These are phyloP conservation scores for Fusarium illudens DNA, from an alignment of 2,329 filamentous ascomycete species.

Conservation along the genomic window DNA sequence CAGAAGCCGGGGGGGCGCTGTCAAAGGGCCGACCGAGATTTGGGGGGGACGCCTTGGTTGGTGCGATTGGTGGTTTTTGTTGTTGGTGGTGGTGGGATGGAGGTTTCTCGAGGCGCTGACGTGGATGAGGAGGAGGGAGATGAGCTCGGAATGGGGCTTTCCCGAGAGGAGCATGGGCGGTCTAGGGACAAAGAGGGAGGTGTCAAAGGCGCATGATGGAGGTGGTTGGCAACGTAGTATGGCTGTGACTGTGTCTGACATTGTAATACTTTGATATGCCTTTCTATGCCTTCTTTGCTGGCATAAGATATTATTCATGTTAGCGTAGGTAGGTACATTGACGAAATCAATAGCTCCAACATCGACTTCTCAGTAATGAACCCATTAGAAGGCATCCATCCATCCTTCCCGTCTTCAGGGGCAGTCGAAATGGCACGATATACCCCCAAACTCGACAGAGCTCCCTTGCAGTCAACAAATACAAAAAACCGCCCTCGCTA, in stretches of 20 bases:
- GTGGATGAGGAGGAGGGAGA: conserved; percentile 9
- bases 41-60: not conserved
- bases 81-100: conserved; percentile 1
- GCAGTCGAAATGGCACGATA: conserved; percentile 1
- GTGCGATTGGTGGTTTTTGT: conserved; percentile 19
- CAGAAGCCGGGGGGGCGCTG: conserved; percentile 12
- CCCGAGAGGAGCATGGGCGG: conserved; percentile 17
- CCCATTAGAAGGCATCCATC: too few species aligned
- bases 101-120: conserved; percentile 10
- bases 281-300: not conserved
- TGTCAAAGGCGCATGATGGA: not conserved
- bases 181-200: conserved; percentile 3
- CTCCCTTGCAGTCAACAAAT: not conserved
- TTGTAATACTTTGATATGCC: not conserved
- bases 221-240: not conserved
- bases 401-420: not conserved
- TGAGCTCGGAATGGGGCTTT: conserved; percentile 16
- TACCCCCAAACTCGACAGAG: not conserved
- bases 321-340: too few species aligned
- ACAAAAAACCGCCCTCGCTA: conserved; percentile 20
- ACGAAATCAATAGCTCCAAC: not conserved
- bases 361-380: not conserved
- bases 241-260: not conserved
- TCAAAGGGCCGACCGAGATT: not conserved
- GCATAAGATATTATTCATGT: not conserved